Percentiles rank a stretch among this genome's conserved stretches.
These are phyloP conservation scores for Mycosphaerella sp. DNA, from an alignment of 2,329 filamentous ascomycete genomes.

Conservation along the genomic window DNA sequence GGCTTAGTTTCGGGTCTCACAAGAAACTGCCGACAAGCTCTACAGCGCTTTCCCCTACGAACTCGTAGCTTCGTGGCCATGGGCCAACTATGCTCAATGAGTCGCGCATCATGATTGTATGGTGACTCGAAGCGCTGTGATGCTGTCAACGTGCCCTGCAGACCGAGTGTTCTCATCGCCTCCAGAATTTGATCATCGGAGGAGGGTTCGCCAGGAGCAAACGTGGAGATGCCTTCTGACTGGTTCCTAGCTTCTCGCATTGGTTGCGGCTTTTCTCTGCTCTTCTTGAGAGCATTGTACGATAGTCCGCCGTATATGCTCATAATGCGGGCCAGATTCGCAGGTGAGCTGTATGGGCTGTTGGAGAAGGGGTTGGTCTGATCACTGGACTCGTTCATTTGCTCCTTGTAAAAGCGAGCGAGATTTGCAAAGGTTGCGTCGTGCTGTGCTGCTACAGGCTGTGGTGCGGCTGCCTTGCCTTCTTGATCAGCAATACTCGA, in stretches of 20 bases:
- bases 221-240: constrained; percentile 62
- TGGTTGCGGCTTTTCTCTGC: constrained; percentile 59
- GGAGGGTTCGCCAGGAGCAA: constrained; percentile 31
- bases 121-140: constrained; percentile 49
- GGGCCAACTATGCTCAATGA: constrained; percentile 69
- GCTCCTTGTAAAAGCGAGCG: constrained; percentile 72
- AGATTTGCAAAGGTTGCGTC: constrained; percentile 70
- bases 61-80: constrained; percentile 77
- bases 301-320: constrained; percentile 69
- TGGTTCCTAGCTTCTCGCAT: constrained; percentile 73
- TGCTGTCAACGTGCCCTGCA: constrained; percentile 55
- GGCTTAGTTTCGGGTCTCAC: constrained; percentile 91
- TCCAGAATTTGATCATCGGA: constrained; percentile 53
- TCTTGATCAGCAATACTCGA: constrained; percentile 37
- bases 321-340: constrained; percentile 82
- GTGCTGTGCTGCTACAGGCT: constrained; percentile 44
- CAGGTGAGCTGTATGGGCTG: constrained; percentile 64
- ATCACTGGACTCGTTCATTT: constrained; percentile 61
- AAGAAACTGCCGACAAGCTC: constrained; percentile 87
- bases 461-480: constrained; percentile 30
- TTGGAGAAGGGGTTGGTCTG: constrained; percentile 42
- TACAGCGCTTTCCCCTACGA: constrained; percentile 89
- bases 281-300: constrained; percentile 56
- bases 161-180: constrained; percentile 52
- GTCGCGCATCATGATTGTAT: constrained; percentile 49